A percentile compares a stretch with the other conserved stretches of the same genome.
Evolutionary conservation across 2,329 filamentous ascomycete genomes (phyloP).

Genomic region (Thelonectria discophora): DNA sequence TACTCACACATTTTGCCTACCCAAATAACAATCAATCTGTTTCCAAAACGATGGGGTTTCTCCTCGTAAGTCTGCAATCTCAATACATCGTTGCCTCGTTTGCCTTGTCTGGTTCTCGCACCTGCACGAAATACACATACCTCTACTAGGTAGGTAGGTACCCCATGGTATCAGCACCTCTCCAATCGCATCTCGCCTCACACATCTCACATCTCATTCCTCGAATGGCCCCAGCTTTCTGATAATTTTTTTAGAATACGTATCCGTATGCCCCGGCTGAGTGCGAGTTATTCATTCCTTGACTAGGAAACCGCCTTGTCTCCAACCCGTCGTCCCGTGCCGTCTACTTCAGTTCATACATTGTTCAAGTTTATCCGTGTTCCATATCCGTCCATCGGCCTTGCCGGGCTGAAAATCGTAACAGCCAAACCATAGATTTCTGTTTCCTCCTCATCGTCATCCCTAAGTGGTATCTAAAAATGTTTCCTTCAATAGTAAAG

Average conservation of each 20-base stretch:
- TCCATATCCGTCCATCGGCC: background rate
- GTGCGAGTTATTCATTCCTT: conserved; percentile 22
- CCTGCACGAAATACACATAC: background rate
- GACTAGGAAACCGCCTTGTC: conserved; percentile 5
- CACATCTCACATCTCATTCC: conserved; percentile 10
- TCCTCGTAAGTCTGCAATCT: conserved; percentile 9
- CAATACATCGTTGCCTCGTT: conserved; percentile 7
- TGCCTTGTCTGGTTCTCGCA: conserved; percentile 7
- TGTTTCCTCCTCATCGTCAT: background rate
- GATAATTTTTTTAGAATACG: background rate
- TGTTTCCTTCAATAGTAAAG: background rate
- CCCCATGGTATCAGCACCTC: background rate
- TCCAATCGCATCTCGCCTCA: background rate
- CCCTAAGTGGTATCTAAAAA: conserved; percentile 17
- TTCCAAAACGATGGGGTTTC: background rate
- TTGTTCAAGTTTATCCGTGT: background rate
- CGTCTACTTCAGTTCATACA: background rate
- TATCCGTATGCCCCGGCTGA: too few relatives aligned
- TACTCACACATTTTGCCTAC: background rate
- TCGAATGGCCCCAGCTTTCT: conserved; percentile 10
- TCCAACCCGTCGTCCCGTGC: background rate
- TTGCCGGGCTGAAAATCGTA: background rate
- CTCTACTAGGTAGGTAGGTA: too few relatives aligned
- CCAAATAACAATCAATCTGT: background rate
- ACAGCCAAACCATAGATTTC: background rate